Evolutionary conservation across 148 eudicot species (phyloP), one percentile per base, ranked within the genome.

Genomic region (Oxyria digyna): DNA sequence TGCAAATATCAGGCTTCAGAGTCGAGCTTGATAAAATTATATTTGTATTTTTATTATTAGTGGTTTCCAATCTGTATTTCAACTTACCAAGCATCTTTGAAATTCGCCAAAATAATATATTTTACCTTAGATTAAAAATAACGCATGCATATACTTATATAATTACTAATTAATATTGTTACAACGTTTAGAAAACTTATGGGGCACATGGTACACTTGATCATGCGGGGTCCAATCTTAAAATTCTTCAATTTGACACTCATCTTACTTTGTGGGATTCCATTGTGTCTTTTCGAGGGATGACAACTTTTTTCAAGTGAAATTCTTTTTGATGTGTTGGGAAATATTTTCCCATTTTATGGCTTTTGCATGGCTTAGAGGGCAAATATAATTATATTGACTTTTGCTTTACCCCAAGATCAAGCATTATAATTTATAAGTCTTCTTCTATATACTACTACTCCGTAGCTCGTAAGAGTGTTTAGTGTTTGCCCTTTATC

Each of bases 321-420:
- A 49, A 7, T 49, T 20, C 9, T 20, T 1, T 5, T 20, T 18
- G 18, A 54, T 13, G 14, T 54, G 24, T 54, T 8, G 0, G 31
- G 13, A 24, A 54, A 0, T 24, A 54, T 0, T 24, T 24, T 26
- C 17, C 7, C 5, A 2, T 54, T 26, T 24, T 23, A 55, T 5
- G 62, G 6, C 62, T 55, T 54, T 55, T 55, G 32, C n/a, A 55
- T 55, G 14, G 32, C 26, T 54, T 55, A 33, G 62, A 55, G 62
- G 62, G 62, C n/a, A 32, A 55, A 55, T 24, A 55, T 12, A 21
- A 9, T 24, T 24, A 55, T 46, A 26, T 55, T 27, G 62, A 11
- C 62, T 55, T 55, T 55, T 55, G 62, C 31, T 55, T 26, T 55
- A 8, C 24, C 31, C 59, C 59, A 52, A 52, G 11, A 21, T 52